These are phyloP conservation scores for Isatis lusitanica DNA, from an alignment of 441 rosid species.

Conservation along the genomic window DNA sequence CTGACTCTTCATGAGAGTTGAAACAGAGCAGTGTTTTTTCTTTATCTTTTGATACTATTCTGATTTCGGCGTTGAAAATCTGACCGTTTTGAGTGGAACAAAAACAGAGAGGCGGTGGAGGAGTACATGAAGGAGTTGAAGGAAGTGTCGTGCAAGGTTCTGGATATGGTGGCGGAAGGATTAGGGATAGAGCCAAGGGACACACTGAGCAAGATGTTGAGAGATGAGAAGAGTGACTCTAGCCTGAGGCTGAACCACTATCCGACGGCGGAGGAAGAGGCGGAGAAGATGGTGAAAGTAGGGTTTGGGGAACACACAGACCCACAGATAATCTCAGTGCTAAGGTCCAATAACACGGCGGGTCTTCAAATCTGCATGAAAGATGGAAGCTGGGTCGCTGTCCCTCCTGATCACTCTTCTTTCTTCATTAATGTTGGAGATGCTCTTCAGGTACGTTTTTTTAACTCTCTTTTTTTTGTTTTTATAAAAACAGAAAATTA, in stretches of 20 bases:
- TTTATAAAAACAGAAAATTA: background rate
- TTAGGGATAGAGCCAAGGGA: constrained; percentile 46
- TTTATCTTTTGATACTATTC: background rate
- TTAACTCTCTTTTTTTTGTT: background rate
- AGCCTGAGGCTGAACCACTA: constrained; percentile 66
- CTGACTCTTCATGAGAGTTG: background rate
- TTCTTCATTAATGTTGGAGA: constrained; percentile 70
- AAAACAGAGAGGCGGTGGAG: constrained; percentile 41
- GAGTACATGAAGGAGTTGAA: constrained; percentile 52
- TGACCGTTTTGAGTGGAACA: background rate
- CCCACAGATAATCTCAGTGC: constrained; percentile 73
- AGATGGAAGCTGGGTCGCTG: constrained; percentile 66
- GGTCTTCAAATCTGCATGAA: constrained; percentile 62
- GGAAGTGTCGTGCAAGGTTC: constrained; percentile 40
- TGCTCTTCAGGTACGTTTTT: constrained; percentile 57
- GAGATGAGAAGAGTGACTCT: constrained; percentile 59
- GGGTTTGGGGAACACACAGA: constrained; percentile 81
- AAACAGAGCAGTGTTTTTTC: background rate
- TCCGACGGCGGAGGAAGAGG: constrained; percentile 47
- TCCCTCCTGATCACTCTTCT: constrained; percentile 63
- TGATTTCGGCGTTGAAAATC: background rate
- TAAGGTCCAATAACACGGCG: constrained; percentile 65
- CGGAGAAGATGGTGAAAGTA: constrained; percentile 42
- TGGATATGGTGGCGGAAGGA: constrained; percentile 53
- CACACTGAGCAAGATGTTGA: constrained; percentile 46